Conservation (phyloP, 371 early-diverging fungal species). For the Apophysomyces trapeziformis region DNA sequence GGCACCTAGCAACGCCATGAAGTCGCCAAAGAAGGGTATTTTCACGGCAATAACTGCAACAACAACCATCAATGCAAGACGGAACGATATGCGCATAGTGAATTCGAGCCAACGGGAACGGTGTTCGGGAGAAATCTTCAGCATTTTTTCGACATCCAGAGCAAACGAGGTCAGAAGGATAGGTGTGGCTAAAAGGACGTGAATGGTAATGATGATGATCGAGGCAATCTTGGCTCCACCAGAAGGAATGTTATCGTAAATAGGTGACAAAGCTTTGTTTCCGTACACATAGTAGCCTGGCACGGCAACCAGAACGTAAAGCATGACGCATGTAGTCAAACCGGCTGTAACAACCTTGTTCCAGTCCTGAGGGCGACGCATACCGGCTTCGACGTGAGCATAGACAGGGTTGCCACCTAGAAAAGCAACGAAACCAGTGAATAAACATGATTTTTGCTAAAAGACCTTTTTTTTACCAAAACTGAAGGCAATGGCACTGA, state of each 20-base stretch:
- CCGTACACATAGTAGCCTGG: slow-evolving; percentile 89
- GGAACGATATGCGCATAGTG: slow-evolving; percentile 46
- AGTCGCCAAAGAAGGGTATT: slow-evolving; percentile 74
- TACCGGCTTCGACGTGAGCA: slow-evolving; percentile 76
- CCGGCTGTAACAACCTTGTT: slow-evolving; percentile 73
- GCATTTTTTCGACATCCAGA: slow-evolving; percentile 67
- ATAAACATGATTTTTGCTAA: slow-evolving; percentile 22
- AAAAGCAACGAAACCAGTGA: slow-evolving; percentile 45
- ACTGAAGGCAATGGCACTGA: slow-evolving; percentile 66
- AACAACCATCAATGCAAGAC: slow-evolving; percentile 48
- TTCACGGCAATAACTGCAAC: slow-evolving; percentile 55
- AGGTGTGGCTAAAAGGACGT: slow-evolving; percentile 83
- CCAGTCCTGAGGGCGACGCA: slow-evolving; percentile 79
- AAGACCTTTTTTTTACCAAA: slow-evolving; percentile 36
- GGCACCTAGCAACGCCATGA: slow-evolving; percentile 76
- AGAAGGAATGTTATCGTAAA: slow-evolving; percentile 70
- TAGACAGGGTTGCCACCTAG: slow-evolving; percentile 46
- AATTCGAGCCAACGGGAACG: slow-evolving; percentile 39
- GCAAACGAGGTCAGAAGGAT: slow-evolving; percentile 83
- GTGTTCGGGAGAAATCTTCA: slow-evolving; percentile 39
- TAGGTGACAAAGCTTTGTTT: slow-evolving; percentile 66
- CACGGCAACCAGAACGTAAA: slow-evolving; percentile 77
- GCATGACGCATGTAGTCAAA: slow-evolving; percentile 65
- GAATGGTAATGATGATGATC: slow-evolving; percentile 78
- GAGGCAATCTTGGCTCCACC: slow-evolving; percentile 69